phyloP scores from a whole-genome alignment of 371 early-diverging fungal genomes.

The Coemansia sp. region DNA sequence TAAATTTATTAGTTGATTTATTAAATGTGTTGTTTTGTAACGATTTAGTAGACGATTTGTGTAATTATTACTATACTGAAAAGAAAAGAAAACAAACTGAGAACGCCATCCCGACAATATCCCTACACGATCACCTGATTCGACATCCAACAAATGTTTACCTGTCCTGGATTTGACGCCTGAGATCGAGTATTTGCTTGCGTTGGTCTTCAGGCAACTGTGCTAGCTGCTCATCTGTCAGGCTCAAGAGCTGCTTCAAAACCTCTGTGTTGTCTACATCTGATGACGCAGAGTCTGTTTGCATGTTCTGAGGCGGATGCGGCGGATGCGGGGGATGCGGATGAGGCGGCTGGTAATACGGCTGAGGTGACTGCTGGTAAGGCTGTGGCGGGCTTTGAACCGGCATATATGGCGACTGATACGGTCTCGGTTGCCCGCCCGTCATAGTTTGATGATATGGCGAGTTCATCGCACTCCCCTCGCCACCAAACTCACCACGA shows the following conservation, averaged over 20 bases:
- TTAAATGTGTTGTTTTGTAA: too few species aligned
- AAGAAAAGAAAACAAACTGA: too few species aligned
- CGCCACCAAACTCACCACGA: slow-evolving; percentile 22
- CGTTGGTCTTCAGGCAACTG: slow-evolving; percentile 59
- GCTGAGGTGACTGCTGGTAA: slow-evolving; percentile 9
- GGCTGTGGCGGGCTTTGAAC: slow-evolving; percentile 1
- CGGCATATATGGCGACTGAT: slow-evolving; percentile 9
- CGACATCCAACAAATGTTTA: too few species aligned
- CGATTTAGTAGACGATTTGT: too few species aligned
- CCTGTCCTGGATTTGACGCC: too few species aligned
- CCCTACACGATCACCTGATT: too few species aligned
- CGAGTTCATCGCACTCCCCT: slow-evolving; percentile 40
- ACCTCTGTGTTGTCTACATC: slow-evolving; percentile 55
- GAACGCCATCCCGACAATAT: too few species aligned
- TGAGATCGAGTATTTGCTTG: slow-evolving; percentile 37
- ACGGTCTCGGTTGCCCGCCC: not conserved
- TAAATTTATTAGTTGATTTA: not conserved
- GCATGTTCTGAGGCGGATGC: not conserved
- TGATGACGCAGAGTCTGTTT: not conserved
- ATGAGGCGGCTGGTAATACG: too few species aligned
- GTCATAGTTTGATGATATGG: not conserved
- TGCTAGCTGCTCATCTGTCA: slow-evolving; percentile 60
- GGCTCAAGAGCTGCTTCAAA: slow-evolving; percentile 55
- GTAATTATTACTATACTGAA: too few species aligned
- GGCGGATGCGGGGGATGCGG: too few species aligned